These are phyloP conservation scores for Moesziomyces sp. DNA, from an alignment of 1,284 basidiomycete genomes.

Conservation along the genomic window DNA sequence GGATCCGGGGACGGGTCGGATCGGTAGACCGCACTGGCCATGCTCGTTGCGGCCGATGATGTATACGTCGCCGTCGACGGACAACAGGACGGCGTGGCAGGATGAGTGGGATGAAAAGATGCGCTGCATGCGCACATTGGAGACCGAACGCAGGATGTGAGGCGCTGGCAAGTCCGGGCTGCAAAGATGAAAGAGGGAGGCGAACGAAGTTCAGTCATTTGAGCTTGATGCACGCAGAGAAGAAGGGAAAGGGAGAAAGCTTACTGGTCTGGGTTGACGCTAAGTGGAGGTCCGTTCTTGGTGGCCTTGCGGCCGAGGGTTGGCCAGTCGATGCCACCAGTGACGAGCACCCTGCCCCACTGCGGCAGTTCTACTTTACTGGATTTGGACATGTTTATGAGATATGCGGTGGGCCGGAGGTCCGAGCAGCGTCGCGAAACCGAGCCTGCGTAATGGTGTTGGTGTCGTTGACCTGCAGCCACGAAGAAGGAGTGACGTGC, in stretches of 20 bases:
- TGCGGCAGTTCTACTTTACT: slow-evolving; percentile 15
- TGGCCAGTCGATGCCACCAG: slow-evolving; percentile 84
- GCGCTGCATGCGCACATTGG: slow-evolving; percentile 73
- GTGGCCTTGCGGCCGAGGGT: slow-evolving; percentile 66
- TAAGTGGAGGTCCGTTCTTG: slow-evolving; percentile 35
- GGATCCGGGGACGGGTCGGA: slow-evolving; percentile 64
- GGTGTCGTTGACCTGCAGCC: too few relatives aligned
- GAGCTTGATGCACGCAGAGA: not conserved
- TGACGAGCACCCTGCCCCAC: slow-evolving; percentile 76
- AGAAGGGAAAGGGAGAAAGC: slow-evolving; percentile 2
- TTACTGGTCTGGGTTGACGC: slow-evolving; percentile 40
- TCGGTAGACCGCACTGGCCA: slow-evolving; percentile 66
- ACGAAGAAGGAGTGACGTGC: not conserved
- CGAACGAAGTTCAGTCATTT: not conserved
- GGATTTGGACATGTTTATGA: slow-evolving; percentile 24
- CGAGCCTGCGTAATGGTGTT: too few relatives aligned
- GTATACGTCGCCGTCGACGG: slow-evolving; percentile 80
- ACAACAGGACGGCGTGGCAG: slow-evolving; percentile 53
- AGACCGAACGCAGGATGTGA: slow-evolving; percentile 85
- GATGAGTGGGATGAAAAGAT: slow-evolving; percentile 56
- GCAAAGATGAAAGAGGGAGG: not conserved
- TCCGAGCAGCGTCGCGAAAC: slow-evolving; percentile 5
- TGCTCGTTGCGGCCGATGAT: slow-evolving; percentile 81
- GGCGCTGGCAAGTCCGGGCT: slow-evolving; percentile 84
- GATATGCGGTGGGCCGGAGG: not conserved